Percentiles rank a stretch among this genome's conserved stretches.
phyloP scores from a whole-genome alignment of 2,329 filamentous ascomycete species.

The Monascus ruber region DNA sequence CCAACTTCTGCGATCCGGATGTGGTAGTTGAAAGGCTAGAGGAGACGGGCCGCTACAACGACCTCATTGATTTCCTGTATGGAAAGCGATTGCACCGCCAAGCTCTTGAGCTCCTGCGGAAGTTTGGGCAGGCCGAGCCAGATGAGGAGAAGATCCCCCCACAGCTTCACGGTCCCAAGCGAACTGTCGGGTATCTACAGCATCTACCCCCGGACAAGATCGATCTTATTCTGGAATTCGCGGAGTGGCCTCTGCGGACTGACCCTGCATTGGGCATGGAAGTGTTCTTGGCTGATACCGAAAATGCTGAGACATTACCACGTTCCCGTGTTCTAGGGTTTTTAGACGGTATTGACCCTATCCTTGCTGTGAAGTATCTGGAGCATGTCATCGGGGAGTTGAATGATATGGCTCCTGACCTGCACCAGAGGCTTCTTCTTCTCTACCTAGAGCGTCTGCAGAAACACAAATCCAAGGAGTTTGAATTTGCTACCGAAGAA shows the following conservation, averaged over 20 bases:
- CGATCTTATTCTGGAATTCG: slow-evolving; percentile 82
- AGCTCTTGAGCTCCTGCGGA: slow-evolving; percentile 68
- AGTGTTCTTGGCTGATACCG: slow-evolving; percentile 82
- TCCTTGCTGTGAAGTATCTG: slow-evolving; percentile 68
- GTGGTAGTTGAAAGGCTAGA: slow-evolving; percentile 90
- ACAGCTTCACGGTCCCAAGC: slow-evolving; percentile 63
- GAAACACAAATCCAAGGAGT: slow-evolving; percentile 22
- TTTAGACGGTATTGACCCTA: slow-evolving; percentile 55
- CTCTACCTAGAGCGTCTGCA: slow-evolving; percentile 51
- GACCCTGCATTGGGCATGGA: slow-evolving; percentile 75
- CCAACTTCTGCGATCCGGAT: slow-evolving; percentile 92
- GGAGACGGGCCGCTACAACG: slow-evolving; percentile 77
- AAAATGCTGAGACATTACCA: slow-evolving; percentile 85
- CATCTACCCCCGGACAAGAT: slow-evolving; percentile 76
- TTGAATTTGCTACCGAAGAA: slow-evolving; percentile 27
- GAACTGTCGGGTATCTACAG: slow-evolving; percentile 84
- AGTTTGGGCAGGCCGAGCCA: slow-evolving; percentile 56
- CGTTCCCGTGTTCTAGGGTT: slow-evolving; percentile 65
- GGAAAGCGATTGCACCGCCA: slow-evolving; percentile 88
- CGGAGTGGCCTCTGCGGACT: slow-evolving; percentile 69
- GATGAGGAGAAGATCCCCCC: slow-evolving; percentile 26
- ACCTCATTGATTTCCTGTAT: slow-evolving; percentile 94
- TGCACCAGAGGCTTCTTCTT: slow-evolving; percentile 75
- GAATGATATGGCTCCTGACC: slow-evolving; percentile 69
- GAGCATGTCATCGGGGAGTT: slow-evolving; percentile 86